phyloP scores from a whole-genome alignment of 148 eudicot genomes.

The Amaranthus hypochondriacus region DNA sequence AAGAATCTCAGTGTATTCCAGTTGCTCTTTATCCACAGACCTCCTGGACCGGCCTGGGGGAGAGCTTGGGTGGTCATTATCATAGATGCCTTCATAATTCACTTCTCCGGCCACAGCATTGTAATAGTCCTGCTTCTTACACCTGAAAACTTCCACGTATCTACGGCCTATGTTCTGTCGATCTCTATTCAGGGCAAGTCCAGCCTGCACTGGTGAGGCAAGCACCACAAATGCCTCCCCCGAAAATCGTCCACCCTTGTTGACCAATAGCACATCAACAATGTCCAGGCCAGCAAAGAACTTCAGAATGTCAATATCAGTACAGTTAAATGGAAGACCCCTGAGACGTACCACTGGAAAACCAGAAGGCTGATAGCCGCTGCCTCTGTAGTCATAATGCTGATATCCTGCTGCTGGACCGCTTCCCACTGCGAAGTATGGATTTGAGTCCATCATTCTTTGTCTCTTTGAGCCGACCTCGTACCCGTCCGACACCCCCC shows the following conservation, averaged over 20 bases:
- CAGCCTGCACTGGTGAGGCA: slow-evolving; percentile 62
- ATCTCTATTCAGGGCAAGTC: slow-evolving; percentile 64
- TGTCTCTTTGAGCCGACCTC: slow-evolving; percentile 98
- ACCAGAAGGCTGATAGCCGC: slow-evolving; percentile 42
- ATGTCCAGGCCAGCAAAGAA: slow-evolving; percentile 85
- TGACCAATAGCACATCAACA: slow-evolving; percentile 71
- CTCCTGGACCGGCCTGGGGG: slow-evolving; percentile 54
- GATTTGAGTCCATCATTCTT: slow-evolving; percentile 95
- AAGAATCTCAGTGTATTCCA: slow-evolving; percentile 70
- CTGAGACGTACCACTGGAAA: slow-evolving; percentile 82
- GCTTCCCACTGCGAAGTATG: slow-evolving; percentile 94
- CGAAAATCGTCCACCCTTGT: slow-evolving; percentile 57
- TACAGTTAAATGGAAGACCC: slow-evolving; percentile 88
- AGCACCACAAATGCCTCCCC: slow-evolving; percentile 86
- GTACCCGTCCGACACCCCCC: slow-evolving; percentile 97
- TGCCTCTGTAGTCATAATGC: slow-evolving; percentile 39
- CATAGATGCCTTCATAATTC: slow-evolving; percentile 42
- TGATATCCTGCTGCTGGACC: slow-evolving; percentile 46
- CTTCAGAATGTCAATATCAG: slow-evolving; percentile 64
- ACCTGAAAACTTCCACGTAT: slow-evolving; percentile 83
- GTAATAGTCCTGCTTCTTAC: slow-evolving; percentile 83
- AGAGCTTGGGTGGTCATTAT: slow-evolving; percentile 41
- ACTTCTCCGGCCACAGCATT: slow-evolving; percentile 83
- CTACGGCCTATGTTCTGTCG: slow-evolving; percentile 80
- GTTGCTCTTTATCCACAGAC: slow-evolving; percentile 54